Percentiles rank a stretch among this genome's conserved stretches.
These are phyloP conservation scores for Aspergillus novofumigatus DNA, from an alignment of 2,329 filamentous ascomycete species.

Conservation along the genomic window DNA sequence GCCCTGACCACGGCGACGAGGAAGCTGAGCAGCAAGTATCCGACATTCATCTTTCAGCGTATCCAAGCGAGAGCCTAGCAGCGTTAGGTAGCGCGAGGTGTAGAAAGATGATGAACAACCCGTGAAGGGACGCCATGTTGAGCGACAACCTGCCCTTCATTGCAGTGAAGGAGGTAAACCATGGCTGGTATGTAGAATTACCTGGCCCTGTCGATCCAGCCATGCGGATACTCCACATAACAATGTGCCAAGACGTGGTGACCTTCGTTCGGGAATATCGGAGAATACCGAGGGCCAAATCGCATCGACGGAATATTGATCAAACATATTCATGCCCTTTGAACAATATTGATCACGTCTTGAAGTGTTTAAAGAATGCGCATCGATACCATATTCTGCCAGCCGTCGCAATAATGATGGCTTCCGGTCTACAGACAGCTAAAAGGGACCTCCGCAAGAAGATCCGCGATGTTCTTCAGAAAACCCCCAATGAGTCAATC, in stretches of 20 bases:
- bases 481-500: constrained; percentile 59
- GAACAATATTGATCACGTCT: background rate
- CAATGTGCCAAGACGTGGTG: constrained; percentile 12
- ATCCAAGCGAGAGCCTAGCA: background rate
- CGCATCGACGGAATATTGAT: background rate
- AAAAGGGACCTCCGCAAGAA: constrained; percentile 71
- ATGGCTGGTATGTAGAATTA: constrained; percentile 3
- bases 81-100: constrained; percentile 2
- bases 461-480: constrained; percentile 64
- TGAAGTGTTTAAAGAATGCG: background rate
- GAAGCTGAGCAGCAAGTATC: constrained; percentile 31
- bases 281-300: background rate
- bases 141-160: background rate
- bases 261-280: background rate
- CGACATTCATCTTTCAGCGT: constrained; percentile 23
- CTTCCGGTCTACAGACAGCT: constrained; percentile 55
- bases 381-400: background rate
- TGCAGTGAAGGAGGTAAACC: constrained; percentile 8
- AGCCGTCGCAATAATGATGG: constrained; percentile 39
- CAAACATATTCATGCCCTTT: background rate
- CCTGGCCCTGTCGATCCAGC: constrained; percentile 2
- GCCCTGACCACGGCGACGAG: constrained; percentile 37
- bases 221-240: constrained; percentile 9
- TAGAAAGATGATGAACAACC: constrained; percentile 1
- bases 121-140: constrained; percentile 1